These are phyloP conservation scores for Phytophthora pseudosyringae DNA, from an alignment of 352 stramenopile genomes.

Conservation along the genomic window DNA sequence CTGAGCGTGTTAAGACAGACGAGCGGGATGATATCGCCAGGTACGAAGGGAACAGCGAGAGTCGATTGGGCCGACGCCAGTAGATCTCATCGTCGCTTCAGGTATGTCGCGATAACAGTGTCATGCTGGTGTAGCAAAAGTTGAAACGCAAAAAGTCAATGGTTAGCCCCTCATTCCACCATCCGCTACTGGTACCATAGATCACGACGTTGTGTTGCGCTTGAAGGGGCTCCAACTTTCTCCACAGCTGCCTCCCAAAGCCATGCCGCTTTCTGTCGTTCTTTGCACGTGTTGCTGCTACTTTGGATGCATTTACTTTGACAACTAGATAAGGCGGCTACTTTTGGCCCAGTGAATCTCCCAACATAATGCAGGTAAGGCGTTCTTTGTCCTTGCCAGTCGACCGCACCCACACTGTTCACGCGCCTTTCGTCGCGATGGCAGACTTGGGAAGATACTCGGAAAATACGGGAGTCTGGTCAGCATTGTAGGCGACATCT, in stretches of 20 bases:
- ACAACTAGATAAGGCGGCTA: no score
- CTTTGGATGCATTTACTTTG: no score
- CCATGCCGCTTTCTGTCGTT: no score
- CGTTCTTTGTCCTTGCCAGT: constrained; percentile 16
- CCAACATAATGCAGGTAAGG: constrained; percentile 21
- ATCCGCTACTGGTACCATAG: neutral
- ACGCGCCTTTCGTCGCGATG: constrained; percentile 1
- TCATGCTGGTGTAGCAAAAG: no score
- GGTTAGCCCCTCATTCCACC: neutral
- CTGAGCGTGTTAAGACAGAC: no score
- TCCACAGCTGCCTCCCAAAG: no score
- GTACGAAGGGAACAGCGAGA: no score
- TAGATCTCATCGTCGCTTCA: no score
- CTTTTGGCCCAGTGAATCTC: neutral
- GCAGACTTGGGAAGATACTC: constrained; percentile 19
- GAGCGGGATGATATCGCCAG: no score
- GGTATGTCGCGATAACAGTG: no score
- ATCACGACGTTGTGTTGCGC: constrained; percentile 1
- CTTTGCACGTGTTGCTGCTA: no score
- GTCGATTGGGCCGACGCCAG: no score
- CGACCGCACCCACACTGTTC: constrained; percentile 11
- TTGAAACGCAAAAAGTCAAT: constrained; percentile 3
- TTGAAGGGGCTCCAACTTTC: neutral
- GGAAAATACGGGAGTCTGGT: constrained; percentile 27
- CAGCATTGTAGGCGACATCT: constrained; percentile 19